phyloP scores from a whole-genome alignment of 352 stramenopile genomes.

The Nothophytophthora sp. region DNA sequence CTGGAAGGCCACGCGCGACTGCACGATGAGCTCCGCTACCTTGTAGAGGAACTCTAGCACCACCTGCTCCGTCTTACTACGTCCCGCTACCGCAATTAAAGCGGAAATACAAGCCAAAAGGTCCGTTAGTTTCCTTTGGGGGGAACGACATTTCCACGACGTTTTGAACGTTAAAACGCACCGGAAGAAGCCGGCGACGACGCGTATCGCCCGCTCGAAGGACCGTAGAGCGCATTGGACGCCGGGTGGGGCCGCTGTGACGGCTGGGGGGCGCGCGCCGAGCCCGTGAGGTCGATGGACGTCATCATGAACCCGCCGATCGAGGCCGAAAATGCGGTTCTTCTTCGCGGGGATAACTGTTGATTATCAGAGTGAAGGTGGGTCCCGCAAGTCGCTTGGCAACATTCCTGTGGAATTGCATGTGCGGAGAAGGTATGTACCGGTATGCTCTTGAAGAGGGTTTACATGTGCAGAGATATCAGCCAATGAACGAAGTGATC shows the following conservation, averaged over 20 bases:
- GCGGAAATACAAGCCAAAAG: constrained; percentile 1
- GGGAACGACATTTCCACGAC: background rate
- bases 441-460: too few relatives aligned
- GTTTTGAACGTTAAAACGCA: constrained; percentile 1
- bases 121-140: background rate
- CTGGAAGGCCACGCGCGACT: constrained; percentile 77
- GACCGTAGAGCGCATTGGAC: constrained; percentile 4
- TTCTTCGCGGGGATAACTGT: too few relatives aligned
- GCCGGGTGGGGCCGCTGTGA: constrained; percentile 3
- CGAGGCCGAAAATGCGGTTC: too few relatives aligned
- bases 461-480: too few relatives aligned
- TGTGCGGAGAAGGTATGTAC: too few relatives aligned
- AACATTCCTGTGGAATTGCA: too few relatives aligned
- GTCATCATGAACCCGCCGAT: constrained; percentile 29
- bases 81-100: constrained; percentile 36
- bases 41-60: constrained; percentile 88
- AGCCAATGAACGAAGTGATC: too few relatives aligned
- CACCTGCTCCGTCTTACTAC: constrained; percentile 82
- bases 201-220: constrained; percentile 13
- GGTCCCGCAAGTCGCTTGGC: too few relatives aligned
- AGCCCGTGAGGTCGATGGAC: constrained; percentile 7
- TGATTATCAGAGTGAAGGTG: too few relatives aligned
- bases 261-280: constrained; percentile 1
- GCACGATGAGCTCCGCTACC: constrained; percentile 76
- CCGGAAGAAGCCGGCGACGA: constrained; percentile 7